Conservation (phyloP, 2,329 filamentous ascomycete genomes). For the Alternaria alternata region DNA sequence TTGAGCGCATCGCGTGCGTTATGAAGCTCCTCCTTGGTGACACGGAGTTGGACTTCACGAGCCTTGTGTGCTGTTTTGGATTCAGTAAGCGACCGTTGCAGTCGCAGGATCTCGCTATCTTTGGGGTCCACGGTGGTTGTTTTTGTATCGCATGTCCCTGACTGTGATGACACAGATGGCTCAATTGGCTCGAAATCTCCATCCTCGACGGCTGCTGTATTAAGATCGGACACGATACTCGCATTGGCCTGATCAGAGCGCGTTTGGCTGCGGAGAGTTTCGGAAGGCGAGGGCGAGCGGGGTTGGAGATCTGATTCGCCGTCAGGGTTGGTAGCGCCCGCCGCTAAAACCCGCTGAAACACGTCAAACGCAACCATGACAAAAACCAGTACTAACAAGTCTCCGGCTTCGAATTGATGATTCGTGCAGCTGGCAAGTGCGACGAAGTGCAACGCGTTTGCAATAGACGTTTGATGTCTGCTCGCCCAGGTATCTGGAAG, state of each 20-base stretch:
- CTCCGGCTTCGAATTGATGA: slow-evolving; percentile 26
- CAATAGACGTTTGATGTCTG: slow-evolving; percentile 29
- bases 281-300: slow-evolving; percentile 28
- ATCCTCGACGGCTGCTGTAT: slow-evolving; percentile 15
- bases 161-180: slow-evolving; percentile 5
- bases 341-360: slow-evolving; percentile 30
- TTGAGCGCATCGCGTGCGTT: slow-evolving; percentile 41
- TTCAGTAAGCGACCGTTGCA: slow-evolving; percentile 37
- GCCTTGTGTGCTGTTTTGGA: slow-evolving; percentile 37
- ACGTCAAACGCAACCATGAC: slow-evolving; percentile 46
- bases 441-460: slow-evolving; percentile 32
- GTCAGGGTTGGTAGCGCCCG: slow-evolving; percentile 17
- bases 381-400: slow-evolving; percentile 36
- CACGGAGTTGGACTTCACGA: slow-evolving; percentile 37
- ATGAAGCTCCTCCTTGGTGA: slow-evolving; percentile 36
- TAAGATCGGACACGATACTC: slow-evolving; percentile 15
- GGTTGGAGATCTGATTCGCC: slow-evolving; percentile 26
- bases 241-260: slow-evolving; percentile 28
- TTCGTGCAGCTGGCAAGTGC: slow-evolving; percentile 34
- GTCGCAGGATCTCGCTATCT: slow-evolving; percentile 41
- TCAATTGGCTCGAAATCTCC: slow-evolving; percentile 8
- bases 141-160: slow-evolving; percentile 17
- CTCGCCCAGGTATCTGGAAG: slow-evolving; percentile 31
- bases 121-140: slow-evolving; percentile 23
- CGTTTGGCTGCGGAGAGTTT: slow-evolving; percentile 37